These are phyloP conservation scores for Thermochaetoides thermophila DNA, from an alignment of 495 filamentous ascomycete genomes.

Conservation along the genomic window DNA sequence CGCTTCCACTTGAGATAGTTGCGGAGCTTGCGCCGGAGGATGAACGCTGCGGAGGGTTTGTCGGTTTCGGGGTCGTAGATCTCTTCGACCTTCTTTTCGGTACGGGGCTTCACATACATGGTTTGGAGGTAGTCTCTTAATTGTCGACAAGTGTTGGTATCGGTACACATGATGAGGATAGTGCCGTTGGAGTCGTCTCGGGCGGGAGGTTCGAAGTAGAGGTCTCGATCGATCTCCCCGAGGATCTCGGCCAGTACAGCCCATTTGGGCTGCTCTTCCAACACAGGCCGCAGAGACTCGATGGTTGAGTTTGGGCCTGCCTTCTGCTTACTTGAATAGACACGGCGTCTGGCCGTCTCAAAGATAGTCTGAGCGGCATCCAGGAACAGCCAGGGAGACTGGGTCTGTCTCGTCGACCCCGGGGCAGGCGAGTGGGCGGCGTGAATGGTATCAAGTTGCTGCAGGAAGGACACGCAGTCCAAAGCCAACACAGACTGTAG, in stretches of 20 bases:
- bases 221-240: slow-evolving; percentile 84
- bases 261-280: slow-evolving; percentile 96
- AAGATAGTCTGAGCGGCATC: slow-evolving; percentile 94
- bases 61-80: slow-evolving; percentile 32
- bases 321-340: slow-evolving; percentile 48
- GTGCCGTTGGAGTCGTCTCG: slow-evolving; percentile 81
- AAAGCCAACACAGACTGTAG: slow-evolving; percentile 73
- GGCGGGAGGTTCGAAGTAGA: slow-evolving; percentile 61
- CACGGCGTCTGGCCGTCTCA: slow-evolving; percentile 72
- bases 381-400: slow-evolving; percentile 92
- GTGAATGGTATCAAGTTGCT: slow-evolving; percentile 87
- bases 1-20: slow-evolving; percentile 88
- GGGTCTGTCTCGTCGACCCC: slow-evolving; percentile 71
- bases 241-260: slow-evolving; percentile 68
- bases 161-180: slow-evolving; percentile 88
- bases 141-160: slow-evolving; percentile 75
- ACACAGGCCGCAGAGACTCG: slow-evolving; percentile 65
- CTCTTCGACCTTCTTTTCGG: slow-evolving; percentile 22
- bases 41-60: slow-evolving; percentile 59
- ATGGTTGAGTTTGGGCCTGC: slow-evolving; percentile 27
- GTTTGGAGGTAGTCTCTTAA: slow-evolving; percentile 80
- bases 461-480: slow-evolving; percentile 82
- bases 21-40: slow-evolving; percentile 78
- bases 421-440: slow-evolving; percentile 80
- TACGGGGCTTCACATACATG: slow-evolving; percentile 62